Evolutionary conservation across 2,329 filamentous ascomycete species (phyloP).

Genomic region (Cryphonectria nitschkei): DNA sequence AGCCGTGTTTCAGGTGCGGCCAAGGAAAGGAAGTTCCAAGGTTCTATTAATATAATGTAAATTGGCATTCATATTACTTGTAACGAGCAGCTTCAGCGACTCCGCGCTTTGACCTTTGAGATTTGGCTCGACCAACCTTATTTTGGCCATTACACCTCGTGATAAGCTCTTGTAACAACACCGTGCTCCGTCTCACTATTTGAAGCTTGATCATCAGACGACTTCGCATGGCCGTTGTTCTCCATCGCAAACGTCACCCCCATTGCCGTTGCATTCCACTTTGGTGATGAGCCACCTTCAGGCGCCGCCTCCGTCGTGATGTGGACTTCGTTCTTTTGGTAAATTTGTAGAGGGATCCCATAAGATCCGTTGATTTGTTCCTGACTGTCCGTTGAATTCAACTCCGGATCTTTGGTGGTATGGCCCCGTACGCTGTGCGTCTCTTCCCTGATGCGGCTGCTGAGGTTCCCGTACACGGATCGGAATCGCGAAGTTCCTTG

Average conservation of each 20-base stretch:
- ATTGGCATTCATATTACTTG: background rate
- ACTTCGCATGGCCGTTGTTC: background rate
- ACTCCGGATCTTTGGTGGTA: background rate
- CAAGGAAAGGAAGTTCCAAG: background rate
- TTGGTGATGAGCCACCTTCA: background rate
- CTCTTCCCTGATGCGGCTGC: constrained; percentile 1
- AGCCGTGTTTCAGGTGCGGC: background rate
- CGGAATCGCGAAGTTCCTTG: constrained; percentile 1
- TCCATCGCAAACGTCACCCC: constrained; percentile 8
- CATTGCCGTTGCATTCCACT: constrained; percentile 4
- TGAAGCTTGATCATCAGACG: background rate
- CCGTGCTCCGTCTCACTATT: constrained; percentile 5
- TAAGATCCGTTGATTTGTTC: constrained; percentile 42
- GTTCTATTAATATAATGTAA: background rate
- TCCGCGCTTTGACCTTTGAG: background rate
- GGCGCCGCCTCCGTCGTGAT: constrained; percentile 8
- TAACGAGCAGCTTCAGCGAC: background rate
- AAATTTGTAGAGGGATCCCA: constrained; percentile 32
- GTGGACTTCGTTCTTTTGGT: constrained; percentile 30
- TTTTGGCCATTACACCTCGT: background rate
- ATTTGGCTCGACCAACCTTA: background rate
- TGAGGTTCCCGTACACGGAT: constrained; percentile 12
- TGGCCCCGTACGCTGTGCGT: background rate
- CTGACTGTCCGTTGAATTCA: constrained; percentile 39
- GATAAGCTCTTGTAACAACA: constrained; percentile 3